Evolutionary conservation across 768 basidiomycete genomes (phyloP), one percentile per base, ranked within the genome.

Genomic region (Podaxis sp.): DNA sequence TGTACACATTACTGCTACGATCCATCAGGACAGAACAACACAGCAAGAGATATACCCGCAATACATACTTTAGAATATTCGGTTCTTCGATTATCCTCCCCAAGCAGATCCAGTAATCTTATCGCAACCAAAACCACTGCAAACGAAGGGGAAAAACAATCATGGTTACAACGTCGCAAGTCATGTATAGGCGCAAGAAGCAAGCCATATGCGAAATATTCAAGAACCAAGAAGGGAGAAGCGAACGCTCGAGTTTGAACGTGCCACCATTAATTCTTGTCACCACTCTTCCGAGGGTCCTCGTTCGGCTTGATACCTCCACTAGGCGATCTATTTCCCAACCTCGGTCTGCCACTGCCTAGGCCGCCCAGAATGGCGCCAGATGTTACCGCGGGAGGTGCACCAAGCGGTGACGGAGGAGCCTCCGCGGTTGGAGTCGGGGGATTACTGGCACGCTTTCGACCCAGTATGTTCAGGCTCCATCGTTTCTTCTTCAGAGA

Each of bases 21-120:
- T 20, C 44, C 6, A 46, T 46, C 44, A n/a, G 44, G 44, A 46
- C 41, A n/a, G 41, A n/a, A n/a, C 41, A n/a, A 26, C 24, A 26
- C 13, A 49, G 48, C 12, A 12, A 50, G 13, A 28, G 12, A 28
- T 63, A 10, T 60, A 51, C 20, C 72, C 63, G 40, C 44, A 76
- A 72, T 24, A 30, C 36, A 37, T 11, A 61, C 44, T 24, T 30
- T 22, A 8, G 33, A 26, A 28, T 37, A 26, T 15, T 28, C 17
- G 58, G 36, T 36, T 4, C 28, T 49, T 24, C 28, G 26, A 56
- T 58, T 13, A 2, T 6, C 22, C 20, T 28, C 33, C 28, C 37
- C 4, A 12, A 7, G 11, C 49, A 38, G 13, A 46, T 62, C 74
- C 22, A 46, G 44, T 20, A 46, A 17, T 8, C 8, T 8, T 10